Evolutionary conservation across 768 basidiomycete species (phyloP), one percentile per base, ranked within the genome.

Genomic region (Suillus subalutaceus): DNA sequence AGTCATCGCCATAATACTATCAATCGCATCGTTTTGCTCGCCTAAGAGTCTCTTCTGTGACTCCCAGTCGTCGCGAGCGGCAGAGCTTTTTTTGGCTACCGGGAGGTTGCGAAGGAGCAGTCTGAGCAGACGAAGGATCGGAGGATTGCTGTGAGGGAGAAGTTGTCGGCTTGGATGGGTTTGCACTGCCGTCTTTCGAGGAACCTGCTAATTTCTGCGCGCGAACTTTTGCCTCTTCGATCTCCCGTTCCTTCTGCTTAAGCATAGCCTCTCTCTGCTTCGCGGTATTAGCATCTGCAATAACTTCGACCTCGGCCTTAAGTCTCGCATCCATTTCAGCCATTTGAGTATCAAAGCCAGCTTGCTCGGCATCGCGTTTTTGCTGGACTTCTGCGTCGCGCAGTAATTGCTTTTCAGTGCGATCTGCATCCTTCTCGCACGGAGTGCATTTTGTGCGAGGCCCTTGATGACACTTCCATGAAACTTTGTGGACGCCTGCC

Each of bases 1-100:
- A 7, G 79, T 85, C 85, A 89, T 84, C 6, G 71, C 80, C 87
- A 89, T 89, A 66, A 89, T 80, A 0, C 76, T 75, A 66, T 90
- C 88, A 44, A 89, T 83, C 18, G 80, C 73, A 20, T 72, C 66
- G 64, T 85, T 86, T 20, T 64, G 73, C 2, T 77, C 82, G n/a
- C 88, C 88, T 30, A 83, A 80, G 2, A 86, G 56, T 6, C 67
- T 68, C 72, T 89, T 90, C 72, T 84, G 83, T 8, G 82, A 79
- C 59, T 81, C 70, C 88, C 88, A 90, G 61, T 85, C 74, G 9
- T 63, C 63, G 10, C 58, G 55, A 60, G 63, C 63, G 7, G 38
- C 48, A n/a, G 63, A 63, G 6, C 10, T 62, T 20, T 12, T n/a
- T 6, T 26, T n/a, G 53, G 16, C n/a, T 26, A 15, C 23, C 9